phyloP scores from a whole-genome alignment of 2,329 filamentous ascomycete species.

The Atkinsonella hypoxylon region DNA sequence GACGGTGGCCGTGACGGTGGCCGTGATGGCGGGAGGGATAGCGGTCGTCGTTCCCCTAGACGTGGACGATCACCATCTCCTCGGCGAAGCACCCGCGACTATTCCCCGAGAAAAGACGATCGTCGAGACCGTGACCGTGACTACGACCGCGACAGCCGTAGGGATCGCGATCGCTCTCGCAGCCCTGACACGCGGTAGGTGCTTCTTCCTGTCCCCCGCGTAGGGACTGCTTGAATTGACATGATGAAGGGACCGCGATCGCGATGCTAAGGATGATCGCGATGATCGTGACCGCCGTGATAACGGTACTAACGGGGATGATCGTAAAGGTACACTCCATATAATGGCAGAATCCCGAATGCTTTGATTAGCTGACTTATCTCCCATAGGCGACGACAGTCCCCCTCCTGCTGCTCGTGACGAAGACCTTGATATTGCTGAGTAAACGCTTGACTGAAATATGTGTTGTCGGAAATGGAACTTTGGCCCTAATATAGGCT shows the following conservation, averaged over 20 bases:
- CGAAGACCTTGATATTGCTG: conserved; percentile 92
- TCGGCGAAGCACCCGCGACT: conserved; percentile 64
- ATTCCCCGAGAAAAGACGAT: conserved; percentile 82
- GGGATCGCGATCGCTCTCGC: conserved; percentile 65
- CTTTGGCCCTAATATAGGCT: no score
- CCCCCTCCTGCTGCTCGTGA: conserved; percentile 64
- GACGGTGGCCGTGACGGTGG: conserved; percentile 35
- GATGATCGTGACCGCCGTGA: conserved; percentile 66
- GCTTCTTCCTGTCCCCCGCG: not conserved
- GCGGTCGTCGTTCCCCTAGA: conserved; percentile 47
- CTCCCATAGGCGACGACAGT: conserved; percentile 40
- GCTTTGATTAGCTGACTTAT: not conserved
- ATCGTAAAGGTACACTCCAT: conserved; percentile 63
- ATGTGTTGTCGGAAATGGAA: no score
- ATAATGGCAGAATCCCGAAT: not conserved
- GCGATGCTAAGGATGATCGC: conserved; percentile 50
- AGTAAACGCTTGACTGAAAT: conserved; percentile 32
- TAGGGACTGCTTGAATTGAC: conserved; percentile 15
- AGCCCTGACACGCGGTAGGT: conserved; percentile 52
- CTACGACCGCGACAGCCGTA: conserved; percentile 62
- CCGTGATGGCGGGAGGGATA: conserved; percentile 15
- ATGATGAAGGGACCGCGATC: conserved; percentile 35
- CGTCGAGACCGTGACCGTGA: conserved; percentile 71
- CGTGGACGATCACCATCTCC: conserved; percentile 67
- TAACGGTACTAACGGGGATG: conserved; percentile 71